These are phyloP conservation scores for Colletotrichum lindemuthianum DNA, from an alignment of 2,329 filamentous ascomycete species.

Conservation along the genomic window DNA sequence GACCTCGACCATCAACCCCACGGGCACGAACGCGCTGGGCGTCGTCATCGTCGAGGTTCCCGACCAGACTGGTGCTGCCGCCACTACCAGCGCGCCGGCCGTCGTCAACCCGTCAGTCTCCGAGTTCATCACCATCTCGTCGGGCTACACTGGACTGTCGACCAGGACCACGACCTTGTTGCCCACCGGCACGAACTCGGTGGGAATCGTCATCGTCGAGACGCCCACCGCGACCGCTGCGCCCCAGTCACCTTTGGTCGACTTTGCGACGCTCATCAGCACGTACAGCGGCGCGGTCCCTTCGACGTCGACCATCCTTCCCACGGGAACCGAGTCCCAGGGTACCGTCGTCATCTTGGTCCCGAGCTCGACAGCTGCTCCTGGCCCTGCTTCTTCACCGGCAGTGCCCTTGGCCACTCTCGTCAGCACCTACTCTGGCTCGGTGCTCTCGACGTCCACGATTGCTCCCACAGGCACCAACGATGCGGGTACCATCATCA, in stretches of 20 bases:
- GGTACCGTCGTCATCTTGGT: constrained; percentile 19
- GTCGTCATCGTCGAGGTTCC: constrained; percentile 13
- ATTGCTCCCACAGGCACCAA: constrained; percentile 6
- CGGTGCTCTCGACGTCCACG: constrained; percentile 11
- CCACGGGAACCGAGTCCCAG: constrained; percentile 1
- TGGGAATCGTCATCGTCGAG: constrained; percentile 10
- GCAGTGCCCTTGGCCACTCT: constrained; percentile 9
- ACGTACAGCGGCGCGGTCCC: constrained; percentile 17
- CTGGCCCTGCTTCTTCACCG: neutral
- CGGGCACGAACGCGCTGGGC: constrained; percentile 1
- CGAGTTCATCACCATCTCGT: constrained; percentile 4
- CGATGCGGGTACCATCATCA: constrained; percentile 12
- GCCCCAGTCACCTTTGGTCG: no score
- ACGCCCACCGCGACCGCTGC: neutral
- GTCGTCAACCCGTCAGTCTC: neutral
- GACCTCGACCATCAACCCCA: constrained; percentile 9
- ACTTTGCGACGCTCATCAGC: constrained; percentile 21
- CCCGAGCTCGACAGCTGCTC: constrained; percentile 11
- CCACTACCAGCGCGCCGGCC: no score
- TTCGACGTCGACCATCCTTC: constrained; percentile 20
- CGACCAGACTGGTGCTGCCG: neutral
- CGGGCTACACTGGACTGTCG: neutral
- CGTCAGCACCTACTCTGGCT: constrained; percentile 20
- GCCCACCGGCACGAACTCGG: neutral
- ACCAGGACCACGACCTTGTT: constrained; percentile 2